Conservation (phyloP, 306 rosid genomes). For the Hippophae rhamnoides region DNA sequence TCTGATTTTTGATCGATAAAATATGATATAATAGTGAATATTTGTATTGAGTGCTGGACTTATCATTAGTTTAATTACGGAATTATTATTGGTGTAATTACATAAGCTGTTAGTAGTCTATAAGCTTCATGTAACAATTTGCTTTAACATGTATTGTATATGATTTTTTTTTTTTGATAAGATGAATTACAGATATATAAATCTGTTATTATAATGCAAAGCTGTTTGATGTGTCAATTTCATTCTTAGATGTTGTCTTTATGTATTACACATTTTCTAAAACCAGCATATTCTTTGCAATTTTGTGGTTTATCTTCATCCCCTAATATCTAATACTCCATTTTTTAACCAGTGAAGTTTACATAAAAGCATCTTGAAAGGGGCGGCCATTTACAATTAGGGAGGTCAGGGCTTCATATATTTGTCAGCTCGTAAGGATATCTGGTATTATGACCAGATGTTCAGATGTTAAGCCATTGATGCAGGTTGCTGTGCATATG, state of each 20-base stretch:
- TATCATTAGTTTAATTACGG: too few species aligned
- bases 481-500: slow-evolving; percentile 94
- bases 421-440: slow-evolving; percentile 89
- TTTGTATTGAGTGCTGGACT: too few species aligned
- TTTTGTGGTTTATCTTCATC: not conserved
- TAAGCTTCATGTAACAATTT: too few species aligned
- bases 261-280: not conserved
- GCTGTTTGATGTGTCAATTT: not conserved
- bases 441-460: slow-evolving; percentile 90
- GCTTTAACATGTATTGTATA: not conserved
- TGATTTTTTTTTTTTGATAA: not conserved
- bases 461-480: slow-evolving; percentile 94
- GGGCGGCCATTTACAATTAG: slow-evolving; percentile 87
- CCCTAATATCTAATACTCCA: slow-evolving; percentile 3
- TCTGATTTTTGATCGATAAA: too few species aligned
- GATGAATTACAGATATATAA: too few species aligned
- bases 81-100: too few species aligned
- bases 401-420: slow-evolving; percentile 88
- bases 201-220: not conserved
- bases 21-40: too few species aligned
- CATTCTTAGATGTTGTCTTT: not conserved
- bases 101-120: too few species aligned
- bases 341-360: slow-evolving; percentile 64
- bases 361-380: slow-evolving; percentile 75
- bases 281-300: not conserved